These are phyloP conservation scores for Magnaporthiopsis incrustans DNA, from an alignment of 2,329 filamentous ascomycete species.

Conservation along the genomic window DNA sequence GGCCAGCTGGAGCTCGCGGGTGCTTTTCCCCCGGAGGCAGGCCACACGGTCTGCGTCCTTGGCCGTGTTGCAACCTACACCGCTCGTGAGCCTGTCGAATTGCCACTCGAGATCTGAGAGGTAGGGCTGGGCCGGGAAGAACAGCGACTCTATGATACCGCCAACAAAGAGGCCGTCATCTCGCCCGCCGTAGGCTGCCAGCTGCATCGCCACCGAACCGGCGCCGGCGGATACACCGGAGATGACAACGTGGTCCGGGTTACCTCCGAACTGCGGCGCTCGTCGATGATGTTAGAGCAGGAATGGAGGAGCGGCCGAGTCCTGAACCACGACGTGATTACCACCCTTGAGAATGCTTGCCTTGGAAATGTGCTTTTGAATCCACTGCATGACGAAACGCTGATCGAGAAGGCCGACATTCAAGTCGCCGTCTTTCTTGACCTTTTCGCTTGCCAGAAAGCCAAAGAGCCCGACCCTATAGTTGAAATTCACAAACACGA, in stretches of 20 bases:
- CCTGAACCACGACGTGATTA: not conserved
- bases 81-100: slow-evolving; percentile 11
- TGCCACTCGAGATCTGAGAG: slow-evolving; percentile 27
- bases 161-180: slow-evolving; percentile 38
- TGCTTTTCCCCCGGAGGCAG: slow-evolving; percentile 32
- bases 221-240: slow-evolving; percentile 13
- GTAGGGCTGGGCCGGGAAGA: slow-evolving; percentile 38
- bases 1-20: slow-evolving; percentile 30
- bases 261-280: slow-evolving; percentile 15
- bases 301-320: not conserved
- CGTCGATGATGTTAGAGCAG: not conserved
- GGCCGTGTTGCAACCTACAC: slow-evolving; percentile 25
- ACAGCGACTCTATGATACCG: slow-evolving; percentile 38
- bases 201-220: slow-evolving; percentile 10
- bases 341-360: not conserved
- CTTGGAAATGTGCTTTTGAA: slow-evolving; percentile 44
- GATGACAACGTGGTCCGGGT: slow-evolving; percentile 11
- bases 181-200: slow-evolving; percentile 34
- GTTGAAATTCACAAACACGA: slow-evolving; percentile 52
- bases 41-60: slow-evolving; percentile 20
- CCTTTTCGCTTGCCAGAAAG: slow-evolving; percentile 49
- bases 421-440: slow-evolving; percentile 45
- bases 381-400: slow-evolving; percentile 50
- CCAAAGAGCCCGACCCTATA: slow-evolving; percentile 55
- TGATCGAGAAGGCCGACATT: slow-evolving; percentile 60